Percentiles rank a stretch among this genome's conserved stretches.
Conservation (phyloP, 805 yeast species). For the Naumovozyma baii region DNA sequence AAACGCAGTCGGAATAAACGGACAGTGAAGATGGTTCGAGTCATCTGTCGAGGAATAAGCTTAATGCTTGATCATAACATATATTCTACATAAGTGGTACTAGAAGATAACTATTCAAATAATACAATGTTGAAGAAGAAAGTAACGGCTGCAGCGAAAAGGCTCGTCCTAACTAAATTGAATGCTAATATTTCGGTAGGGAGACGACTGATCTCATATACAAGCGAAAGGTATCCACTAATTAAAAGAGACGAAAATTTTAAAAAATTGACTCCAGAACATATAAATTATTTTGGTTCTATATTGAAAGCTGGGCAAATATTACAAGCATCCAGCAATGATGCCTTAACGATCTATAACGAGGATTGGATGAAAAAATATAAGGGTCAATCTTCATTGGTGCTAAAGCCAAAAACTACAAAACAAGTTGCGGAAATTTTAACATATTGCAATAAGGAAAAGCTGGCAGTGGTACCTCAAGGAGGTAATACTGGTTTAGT, state of each 20-base stretch:
- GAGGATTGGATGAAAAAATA: constrained; percentile 95
- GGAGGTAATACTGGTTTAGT: constrained; percentile 96
- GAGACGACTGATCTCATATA: constrained; percentile 32
- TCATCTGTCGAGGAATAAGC: no score
- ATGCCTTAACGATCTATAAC: constrained; percentile 62
- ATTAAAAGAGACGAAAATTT: constrained; percentile 43
- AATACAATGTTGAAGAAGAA: no score
- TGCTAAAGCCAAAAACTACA: constrained; percentile 72
- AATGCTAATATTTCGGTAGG: no score
- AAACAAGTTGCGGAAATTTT: constrained; percentile 69
- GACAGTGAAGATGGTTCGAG: not conserved
- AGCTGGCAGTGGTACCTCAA: constrained; percentile 85
- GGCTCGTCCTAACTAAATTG: no score
- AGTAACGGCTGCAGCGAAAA: no score
- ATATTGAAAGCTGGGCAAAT: constrained; percentile 44
- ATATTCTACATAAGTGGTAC: no score
- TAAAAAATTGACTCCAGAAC: constrained; percentile 44
- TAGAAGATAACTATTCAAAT: no score
- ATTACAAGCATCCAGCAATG: constrained; percentile 40
- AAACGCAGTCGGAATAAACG: not conserved
- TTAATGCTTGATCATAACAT: no score
- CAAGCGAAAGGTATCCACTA: constrained; percentile 60
- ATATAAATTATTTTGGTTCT: constrained; percentile 50
- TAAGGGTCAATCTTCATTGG: constrained; percentile 74
- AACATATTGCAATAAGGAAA: constrained; percentile 67